Conservation (phyloP, 345 rosid species). For the Eucalyptus victrix region DNA sequence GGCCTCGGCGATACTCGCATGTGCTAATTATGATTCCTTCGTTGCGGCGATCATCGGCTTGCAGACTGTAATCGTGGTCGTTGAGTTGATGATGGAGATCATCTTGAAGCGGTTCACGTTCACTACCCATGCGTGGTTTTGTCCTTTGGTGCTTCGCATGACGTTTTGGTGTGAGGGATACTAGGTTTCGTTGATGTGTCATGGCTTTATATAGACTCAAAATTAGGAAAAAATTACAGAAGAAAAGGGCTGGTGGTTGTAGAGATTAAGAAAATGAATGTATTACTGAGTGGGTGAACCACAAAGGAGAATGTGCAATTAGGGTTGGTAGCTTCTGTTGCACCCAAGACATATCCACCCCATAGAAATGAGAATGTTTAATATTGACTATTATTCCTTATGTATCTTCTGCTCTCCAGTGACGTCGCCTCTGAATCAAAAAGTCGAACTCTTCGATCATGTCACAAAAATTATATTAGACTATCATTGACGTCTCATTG, state of each 20-base stretch:
- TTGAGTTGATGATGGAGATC: background rate
- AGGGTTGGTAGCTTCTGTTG: constrained; percentile 20
- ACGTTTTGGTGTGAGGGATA: background rate
- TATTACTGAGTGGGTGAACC: constrained; percentile 11
- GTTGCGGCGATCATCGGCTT: background rate
- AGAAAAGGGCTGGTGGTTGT: background rate
- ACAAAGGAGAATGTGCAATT: background rate
- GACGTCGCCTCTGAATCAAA: background rate
- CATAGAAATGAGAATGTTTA: background rate
- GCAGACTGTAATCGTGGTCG: background rate
- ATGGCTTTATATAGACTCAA: background rate
- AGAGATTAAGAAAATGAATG: background rate
- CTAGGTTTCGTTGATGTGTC: background rate
- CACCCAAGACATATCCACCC: constrained; percentile 11
- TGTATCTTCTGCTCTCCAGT: background rate
- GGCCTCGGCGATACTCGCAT: background rate
- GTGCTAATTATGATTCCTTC: background rate
- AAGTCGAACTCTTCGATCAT: background rate
- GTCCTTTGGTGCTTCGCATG: constrained; percentile 3
- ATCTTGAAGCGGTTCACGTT: background rate
- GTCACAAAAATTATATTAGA: background rate
- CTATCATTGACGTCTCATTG: rapidly evolving
- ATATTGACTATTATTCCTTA: background rate
- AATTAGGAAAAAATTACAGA: background rate
- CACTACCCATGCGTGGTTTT: background rate